These are phyloP conservation scores for Aureobasidium lini DNA, from an alignment of 2,329 filamentous ascomycete genomes.

Conservation along the genomic window DNA sequence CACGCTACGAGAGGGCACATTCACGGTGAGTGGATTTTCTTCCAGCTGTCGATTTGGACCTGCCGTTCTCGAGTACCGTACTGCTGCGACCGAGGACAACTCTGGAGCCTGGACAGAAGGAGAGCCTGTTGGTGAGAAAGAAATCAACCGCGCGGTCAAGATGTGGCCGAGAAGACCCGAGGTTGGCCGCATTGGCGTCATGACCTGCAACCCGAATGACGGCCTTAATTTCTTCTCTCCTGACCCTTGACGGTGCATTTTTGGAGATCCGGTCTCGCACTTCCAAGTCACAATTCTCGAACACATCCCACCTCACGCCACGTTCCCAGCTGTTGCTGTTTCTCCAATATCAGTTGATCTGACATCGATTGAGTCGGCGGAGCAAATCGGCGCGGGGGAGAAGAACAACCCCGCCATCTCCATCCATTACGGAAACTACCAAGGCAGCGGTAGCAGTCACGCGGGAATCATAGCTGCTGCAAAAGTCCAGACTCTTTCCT, in stretches of 20 bases:
- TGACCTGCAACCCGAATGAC: not conserved
- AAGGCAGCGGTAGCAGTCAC: conserved; percentile 4
- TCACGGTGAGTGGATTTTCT: conserved; percentile 10
- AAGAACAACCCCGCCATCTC: conserved; percentile 16
- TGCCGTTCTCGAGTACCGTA: conserved; percentile 4
- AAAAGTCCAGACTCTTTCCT: not conserved
- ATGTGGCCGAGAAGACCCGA: conserved; percentile 1
- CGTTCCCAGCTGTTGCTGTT: not conserved
- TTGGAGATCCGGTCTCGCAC: not conserved
- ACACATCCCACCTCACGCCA: conserved; percentile 1
- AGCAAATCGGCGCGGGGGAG: conserved; percentile 14
- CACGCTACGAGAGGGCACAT: conserved; percentile 11
- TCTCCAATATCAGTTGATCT: not conserved
- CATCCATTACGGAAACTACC: conserved; percentile 13
- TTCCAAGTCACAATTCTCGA: conserved; percentile 5
- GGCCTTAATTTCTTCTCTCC: conserved; percentile 9
- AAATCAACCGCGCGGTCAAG: not conserved
- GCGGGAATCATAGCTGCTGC: conserved; percentile 2
- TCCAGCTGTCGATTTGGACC: not conserved
- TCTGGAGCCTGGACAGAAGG: not conserved
- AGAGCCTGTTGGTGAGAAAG: not conserved
- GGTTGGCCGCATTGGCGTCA: not conserved
- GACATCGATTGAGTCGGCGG: not conserved
- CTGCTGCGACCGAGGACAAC: not conserved
- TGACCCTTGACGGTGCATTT: not conserved